Conservation (phyloP, 2,329 filamentous ascomycete species). For the Leptodontidium sp. region DNA sequence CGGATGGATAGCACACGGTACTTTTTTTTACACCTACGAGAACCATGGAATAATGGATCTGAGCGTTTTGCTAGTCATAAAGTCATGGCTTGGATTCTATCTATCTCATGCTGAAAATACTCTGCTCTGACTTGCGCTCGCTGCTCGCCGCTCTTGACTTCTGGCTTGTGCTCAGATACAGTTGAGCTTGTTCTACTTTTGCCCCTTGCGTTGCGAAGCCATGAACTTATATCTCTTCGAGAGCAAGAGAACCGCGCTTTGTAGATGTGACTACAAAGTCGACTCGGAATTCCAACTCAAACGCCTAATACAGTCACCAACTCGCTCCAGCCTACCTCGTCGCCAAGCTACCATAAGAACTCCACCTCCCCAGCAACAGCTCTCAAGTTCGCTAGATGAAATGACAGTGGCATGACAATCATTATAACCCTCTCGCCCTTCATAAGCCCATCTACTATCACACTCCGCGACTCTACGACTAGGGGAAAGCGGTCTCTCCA, state of each 20-base stretch:
- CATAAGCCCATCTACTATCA: no score
- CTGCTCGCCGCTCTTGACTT: background rate
- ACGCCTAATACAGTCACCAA: background rate
- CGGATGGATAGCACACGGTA: conserved; percentile 12
- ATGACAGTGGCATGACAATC: no score
- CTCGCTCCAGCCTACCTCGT: background rate
- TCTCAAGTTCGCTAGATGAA: no score
- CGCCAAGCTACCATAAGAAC: background rate
- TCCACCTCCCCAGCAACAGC: no score
- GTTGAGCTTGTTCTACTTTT: no score
- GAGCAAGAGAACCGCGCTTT: background rate
- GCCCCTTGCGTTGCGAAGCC: no score
- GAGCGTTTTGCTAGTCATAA: conserved; percentile 10
- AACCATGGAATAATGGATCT: conserved; percentile 6
- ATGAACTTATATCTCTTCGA: background rate
- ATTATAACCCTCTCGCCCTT: no score
- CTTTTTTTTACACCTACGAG: background rate
- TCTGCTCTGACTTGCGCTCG: background rate
- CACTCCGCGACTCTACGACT: no score
- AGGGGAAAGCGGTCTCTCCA: no score
- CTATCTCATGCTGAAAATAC: background rate
- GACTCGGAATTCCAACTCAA: background rate
- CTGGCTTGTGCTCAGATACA: background rate
- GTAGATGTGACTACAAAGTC: background rate
- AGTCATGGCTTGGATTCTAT: background rate